These are phyloP conservation scores for Pythium angustatum DNA, from an alignment of 352 stramenopile genomes.

Conservation along the genomic window DNA sequence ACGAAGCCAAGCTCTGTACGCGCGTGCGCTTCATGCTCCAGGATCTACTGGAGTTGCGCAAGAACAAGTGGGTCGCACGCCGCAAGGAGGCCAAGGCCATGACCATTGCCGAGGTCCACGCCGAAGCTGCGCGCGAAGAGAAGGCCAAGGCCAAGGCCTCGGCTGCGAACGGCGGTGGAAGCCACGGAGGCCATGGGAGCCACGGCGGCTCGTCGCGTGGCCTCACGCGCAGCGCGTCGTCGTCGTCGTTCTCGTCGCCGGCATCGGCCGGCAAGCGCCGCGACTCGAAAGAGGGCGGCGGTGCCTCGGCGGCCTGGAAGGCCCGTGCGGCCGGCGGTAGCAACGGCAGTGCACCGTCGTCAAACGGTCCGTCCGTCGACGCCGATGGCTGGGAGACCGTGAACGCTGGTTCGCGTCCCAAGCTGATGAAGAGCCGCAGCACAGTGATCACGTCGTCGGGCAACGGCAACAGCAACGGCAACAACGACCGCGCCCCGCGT, in stretches of 20 bases:
- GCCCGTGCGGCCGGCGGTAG: constrained; percentile 31
- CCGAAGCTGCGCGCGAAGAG: constrained; percentile 66
- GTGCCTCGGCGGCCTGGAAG: constrained; percentile 65
- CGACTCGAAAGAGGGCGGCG: constrained; percentile 31
- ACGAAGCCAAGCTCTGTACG: constrained; percentile 69
- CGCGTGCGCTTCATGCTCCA: constrained; percentile 86
- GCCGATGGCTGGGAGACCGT: constrained; percentile 80
- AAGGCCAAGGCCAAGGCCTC: constrained; percentile 67
- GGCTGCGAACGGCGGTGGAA: constrained; percentile 32
- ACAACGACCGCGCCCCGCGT: constrained; percentile 41
- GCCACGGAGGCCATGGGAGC: constrained; percentile 15
- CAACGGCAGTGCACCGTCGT: constrained; percentile 9
- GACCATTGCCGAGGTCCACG: constrained; percentile 82
- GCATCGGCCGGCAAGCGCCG: constrained; percentile 41
- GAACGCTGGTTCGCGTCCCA: constrained; percentile 39
- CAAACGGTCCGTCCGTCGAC: constrained; percentile 28
- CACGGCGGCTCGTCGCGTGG: constrained; percentile 25
- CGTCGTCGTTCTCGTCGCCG: constrained; percentile 31
- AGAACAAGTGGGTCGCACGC: constrained; percentile 72
- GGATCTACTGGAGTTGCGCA: constrained; percentile 74
- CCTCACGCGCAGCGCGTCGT: constrained; percentile 67
- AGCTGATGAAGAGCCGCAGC: constrained; percentile 66
- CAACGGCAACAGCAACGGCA: neutral
- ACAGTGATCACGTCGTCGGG: constrained; percentile 40
- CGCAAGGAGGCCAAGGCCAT: constrained; percentile 85